Base-by-base conservation (phyloP, 2,329 filamentous ascomycete species). In the Talaromyces funiculosus region DNA sequence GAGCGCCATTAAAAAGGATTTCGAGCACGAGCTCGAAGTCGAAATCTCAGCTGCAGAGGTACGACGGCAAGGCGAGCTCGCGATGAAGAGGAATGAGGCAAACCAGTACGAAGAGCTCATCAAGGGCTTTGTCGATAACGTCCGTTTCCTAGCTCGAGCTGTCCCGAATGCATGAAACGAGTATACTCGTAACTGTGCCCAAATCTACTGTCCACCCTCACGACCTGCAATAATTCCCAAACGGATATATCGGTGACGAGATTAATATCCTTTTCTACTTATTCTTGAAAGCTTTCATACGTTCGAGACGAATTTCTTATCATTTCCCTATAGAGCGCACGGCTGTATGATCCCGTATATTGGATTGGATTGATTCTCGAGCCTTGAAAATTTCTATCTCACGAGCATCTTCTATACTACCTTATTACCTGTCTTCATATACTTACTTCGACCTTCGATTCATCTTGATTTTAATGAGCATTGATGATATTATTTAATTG, bases 11-110 rank as follows among this genome's bases (percentile, higher is more conserved):
- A 76, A 69, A 71, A 71, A 68, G 16, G 72, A 76, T 31, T 77
- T 78, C 55, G 77, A 79, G 47, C 78, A 81, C 65, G 79, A 81
- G 65, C 73, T 81, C 49, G 79, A 81, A 66, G 69, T 81, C 49
- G 79, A 81, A 67, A 71, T 80, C 42, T 79, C 77, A 20, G 74
- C 75, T 9, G 77, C 74, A 16, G 76, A 78, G 63, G 67, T 81
- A 49, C 74, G 77, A 33, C 69, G 73, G 26, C 77, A 80, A 63
- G 75, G 78, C 14, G 71, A 76, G 24, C 72, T 79, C 22, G 72
- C 74, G 22, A 69, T 74, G 61, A 66, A 69, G 0, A 70, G 72
- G 3, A 72, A 78, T 62, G 70, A 72, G 2, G 71, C 68, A 12
- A 78, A 76, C 56, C 72, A 75, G 49, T 80, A 80, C 62, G 75